Evolutionary conservation across 2,329 filamentous ascomycete species (phyloP).

Genomic region (Ambrosiella xylebori): DNA sequence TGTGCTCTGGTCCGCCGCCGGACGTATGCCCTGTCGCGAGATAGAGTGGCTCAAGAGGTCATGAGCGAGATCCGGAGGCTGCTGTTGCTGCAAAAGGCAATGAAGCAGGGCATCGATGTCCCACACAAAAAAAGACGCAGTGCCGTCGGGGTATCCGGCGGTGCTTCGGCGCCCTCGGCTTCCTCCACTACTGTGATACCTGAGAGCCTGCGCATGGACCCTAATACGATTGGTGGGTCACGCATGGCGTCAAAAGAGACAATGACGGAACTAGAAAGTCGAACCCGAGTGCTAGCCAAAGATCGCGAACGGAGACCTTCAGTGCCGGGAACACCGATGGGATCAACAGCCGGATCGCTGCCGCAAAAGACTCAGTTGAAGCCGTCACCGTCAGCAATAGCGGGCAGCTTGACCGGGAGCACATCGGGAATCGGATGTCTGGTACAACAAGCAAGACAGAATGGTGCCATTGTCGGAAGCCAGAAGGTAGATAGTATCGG

Average conservation of each 20-base stretch:
- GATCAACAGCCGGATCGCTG: neutral
- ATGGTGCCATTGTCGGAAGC: neutral
- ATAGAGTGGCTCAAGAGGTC: slow-evolving; percentile 30
- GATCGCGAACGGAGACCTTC: slow-evolving; percentile 2
- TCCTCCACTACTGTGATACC: slow-evolving; percentile 7
- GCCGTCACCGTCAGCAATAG: slow-evolving; percentile 1
- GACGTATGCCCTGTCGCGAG: slow-evolving; percentile 24
- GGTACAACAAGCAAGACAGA: slow-evolving; percentile 7
- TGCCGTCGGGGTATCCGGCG: neutral
- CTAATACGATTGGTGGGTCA: slow-evolving; percentile 7
- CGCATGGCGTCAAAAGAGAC: slow-evolving; percentile 10
- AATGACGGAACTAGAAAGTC: slow-evolving; percentile 11
- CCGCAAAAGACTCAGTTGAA: slow-evolving; percentile 2
- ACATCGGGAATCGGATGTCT: slow-evolving; percentile 8
- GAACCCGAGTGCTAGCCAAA: slow-evolving; percentile 7
- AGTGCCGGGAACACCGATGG: neutral
- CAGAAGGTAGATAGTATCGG: neutral
- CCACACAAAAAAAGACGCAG: neutral
- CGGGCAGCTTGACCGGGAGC: neutral
- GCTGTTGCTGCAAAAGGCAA: slow-evolving; percentile 2
- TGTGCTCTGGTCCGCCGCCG: slow-evolving; percentile 30
- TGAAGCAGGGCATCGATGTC: neutral
- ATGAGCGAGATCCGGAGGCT: slow-evolving; percentile 19
- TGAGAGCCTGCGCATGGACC: slow-evolving; percentile 1
- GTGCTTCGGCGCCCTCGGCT: neutral